Percentiles rank a stretch among this genome's conserved stretches.
Conservation (phyloP, 345 rosid genomes). For the Conringia planisiliqua region DNA sequence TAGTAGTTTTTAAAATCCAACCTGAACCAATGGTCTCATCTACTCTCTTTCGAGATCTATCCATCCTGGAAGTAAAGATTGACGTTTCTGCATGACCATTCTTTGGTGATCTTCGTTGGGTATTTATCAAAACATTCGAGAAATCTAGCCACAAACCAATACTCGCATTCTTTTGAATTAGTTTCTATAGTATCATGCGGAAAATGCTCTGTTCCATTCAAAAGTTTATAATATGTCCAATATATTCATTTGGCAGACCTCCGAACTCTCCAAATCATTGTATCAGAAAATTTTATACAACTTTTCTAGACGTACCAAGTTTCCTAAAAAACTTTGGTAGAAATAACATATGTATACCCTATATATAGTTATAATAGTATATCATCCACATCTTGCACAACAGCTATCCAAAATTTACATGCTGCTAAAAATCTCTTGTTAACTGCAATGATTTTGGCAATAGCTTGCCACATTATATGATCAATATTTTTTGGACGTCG, state of each 20-base stretch:
- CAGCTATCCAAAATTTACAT: not conserved
- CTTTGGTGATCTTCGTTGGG: not conserved
- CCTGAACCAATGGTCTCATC: not conserved
- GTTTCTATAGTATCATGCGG: not conserved
- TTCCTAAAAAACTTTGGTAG: no score
- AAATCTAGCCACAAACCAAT: not conserved
- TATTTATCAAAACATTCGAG: not conserved
- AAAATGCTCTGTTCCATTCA: no score
- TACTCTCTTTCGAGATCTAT: not conserved
- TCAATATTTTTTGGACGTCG: not conserved
- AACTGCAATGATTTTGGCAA: not conserved
- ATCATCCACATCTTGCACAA: not conserved
- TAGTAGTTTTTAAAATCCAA: not conserved
- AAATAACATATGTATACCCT: no score
- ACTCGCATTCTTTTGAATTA: not conserved
- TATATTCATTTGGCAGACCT: no score
- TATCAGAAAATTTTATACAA: no score
- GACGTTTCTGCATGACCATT: not conserved
- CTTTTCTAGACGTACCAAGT: no score
- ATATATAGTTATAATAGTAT: no score
- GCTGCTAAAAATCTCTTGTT: not conserved
- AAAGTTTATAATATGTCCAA: no score
- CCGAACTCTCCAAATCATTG: no score
- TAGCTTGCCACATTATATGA: not conserved
- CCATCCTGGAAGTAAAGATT: not conserved